Evolutionary conservation across 495 filamentous ascomycete species (phyloP), one percentile per base, ranked within the genome.

Genomic region (Pseudoneurospora amorphoporcata): DNA sequence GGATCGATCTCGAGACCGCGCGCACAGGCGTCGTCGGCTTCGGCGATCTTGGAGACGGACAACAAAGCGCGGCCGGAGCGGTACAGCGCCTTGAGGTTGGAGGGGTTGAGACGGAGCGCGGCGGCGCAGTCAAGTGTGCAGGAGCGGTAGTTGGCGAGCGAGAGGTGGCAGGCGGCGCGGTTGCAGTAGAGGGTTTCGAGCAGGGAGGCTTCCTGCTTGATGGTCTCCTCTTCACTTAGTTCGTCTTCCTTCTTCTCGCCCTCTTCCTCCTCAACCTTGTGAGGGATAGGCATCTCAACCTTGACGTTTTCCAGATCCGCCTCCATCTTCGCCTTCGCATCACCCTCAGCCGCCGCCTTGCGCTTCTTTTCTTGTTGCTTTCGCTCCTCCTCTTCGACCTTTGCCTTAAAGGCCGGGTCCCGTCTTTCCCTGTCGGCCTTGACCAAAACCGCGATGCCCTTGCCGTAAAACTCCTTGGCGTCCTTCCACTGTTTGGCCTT

Each of bases 381-480:
- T 73, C 12, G 71, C 77, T 61, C 1, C 74, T 83, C 82, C 65
- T 77, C 82, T 39, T 79, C 74, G 16, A 70, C 74, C 35, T 69
- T 70, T 29, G 41, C 72, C 61, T 72, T 74, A 19, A 69, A 72
- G 41, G 73, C 77, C 43, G 68, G 70, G 35, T 65, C 72, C 17
- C 84, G 77, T 65, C 84, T 83, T 29, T 77, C 77, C 69, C 92
- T 88, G 74, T 89, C 88, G 32, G 83, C 84, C 19, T 61, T 61
- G 5, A 84, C 82, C 32, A 97, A 80, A 1, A 94, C 87, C 3
- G 87, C 81, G 39, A 98, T 84, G 16, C 88, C 92, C 80, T 97
- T 97, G 8, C 87, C 88, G 77, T 99, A 99, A 82, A 92, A 97
- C 76, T 97, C 94, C 76, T 90, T 92, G 7, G 93, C 95, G 80